Base-by-base conservation (phyloP, 2,329 filamentous ascomycete genomes). In the Cladosporium phlei region DNA sequence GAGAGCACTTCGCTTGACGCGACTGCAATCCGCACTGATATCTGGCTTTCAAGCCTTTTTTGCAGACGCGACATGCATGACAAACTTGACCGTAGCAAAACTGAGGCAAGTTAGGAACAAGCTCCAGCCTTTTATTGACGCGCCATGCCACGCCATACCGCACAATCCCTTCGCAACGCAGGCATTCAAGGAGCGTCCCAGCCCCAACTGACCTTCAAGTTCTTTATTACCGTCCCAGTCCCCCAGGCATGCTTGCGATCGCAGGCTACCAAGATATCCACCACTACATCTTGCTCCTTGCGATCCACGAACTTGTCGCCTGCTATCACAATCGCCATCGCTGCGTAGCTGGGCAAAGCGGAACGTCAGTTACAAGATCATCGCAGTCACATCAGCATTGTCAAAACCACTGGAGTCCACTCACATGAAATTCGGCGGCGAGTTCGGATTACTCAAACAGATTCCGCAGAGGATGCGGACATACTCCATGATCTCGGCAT, bases 391-490 rank as follows among this genome's bases (percentile, higher is more conserved):
- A n/a, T n/a, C n/a, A n/a, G n/a, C n/a, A n/a, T n/a, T n/a, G n/a
- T n/a, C n/a, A n/a, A n/a, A n/a, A n/a, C n/a, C n/a, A n/a, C n/a
- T n/a, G n/a, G n/a, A n/a, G n/a, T n/a, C n/a, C 7, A 45, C 42
- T 45, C 22, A 77, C 71, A 78, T 58, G 71, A 72, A 46, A 72
- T 71, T 52, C 0, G 79, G 78, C 20, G 78, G 74, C 1, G 72
- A 77, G 59, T 70, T 71, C 29, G 72, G 67, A 56, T 82, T 82
- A 21, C 73, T 75, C 9, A 76, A 59, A 0, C 76, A 78, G 27
- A 81, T 80, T 2, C 80, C 80, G 53, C 79, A 82, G 2, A 83
- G 63, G 19, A 71, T 65, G 12, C 76, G 66, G 2, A 83, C 69
- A 22, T 77, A 66, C 12, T 59, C 51, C 47, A 73, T 65, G 6